Evolutionary conservation across 1,284 basidiomycete species (phyloP), one percentile per base, ranked within the genome.

Genomic region (Rhizopogon hawkerae): DNA sequence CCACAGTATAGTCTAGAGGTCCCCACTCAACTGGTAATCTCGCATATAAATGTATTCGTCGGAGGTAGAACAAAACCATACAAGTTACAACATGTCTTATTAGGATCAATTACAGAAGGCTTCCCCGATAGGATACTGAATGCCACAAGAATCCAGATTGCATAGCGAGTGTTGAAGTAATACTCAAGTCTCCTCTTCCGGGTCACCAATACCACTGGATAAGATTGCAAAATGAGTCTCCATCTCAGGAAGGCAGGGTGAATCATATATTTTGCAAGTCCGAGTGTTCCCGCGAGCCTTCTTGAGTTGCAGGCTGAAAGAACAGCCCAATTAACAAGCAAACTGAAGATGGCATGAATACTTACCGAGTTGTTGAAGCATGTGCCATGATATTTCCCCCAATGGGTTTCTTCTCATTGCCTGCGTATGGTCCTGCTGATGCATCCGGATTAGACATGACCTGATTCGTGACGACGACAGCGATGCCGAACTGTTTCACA

Each of bases 401-500:
- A 54, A 98, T 96, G 3, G 95, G 95, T 68, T 98, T 98, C 78
- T 97, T 97, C 71, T 95, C 90, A 56, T 92, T 92, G 7, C 80
- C 77, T 13, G 83, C 84, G 60, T 92, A 95, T 43, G 89, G 89
- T 7, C 87, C 88, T 21, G 88, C 88, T n/a, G 88, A 83, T 10
- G 89, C 91, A 62, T 98, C 96, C 1, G 96, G 95, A 57, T 87
- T 94, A 13, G 96, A 97, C 75, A 99, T 97, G 53, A 99, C 96
- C 69, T 99, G 96, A 65, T 99, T 99, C 4, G 92, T 93, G 47
- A 98, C 85, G 3, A 98, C 93, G 13, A 98, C 95, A 0, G 95
- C 95, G 24, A 98, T 91, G 29, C 95, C 96, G 61, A 92, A 98
- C 92, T 95, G 54, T 7, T 56, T 35, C 4, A 33, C 49, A 21